A percentile compares a stretch with the other conserved stretches of the same genome.
Evolutionary conservation across 371 early-diverging fungal species (phyloP).

Genomic region (Syncephalastrum monosporum): DNA sequence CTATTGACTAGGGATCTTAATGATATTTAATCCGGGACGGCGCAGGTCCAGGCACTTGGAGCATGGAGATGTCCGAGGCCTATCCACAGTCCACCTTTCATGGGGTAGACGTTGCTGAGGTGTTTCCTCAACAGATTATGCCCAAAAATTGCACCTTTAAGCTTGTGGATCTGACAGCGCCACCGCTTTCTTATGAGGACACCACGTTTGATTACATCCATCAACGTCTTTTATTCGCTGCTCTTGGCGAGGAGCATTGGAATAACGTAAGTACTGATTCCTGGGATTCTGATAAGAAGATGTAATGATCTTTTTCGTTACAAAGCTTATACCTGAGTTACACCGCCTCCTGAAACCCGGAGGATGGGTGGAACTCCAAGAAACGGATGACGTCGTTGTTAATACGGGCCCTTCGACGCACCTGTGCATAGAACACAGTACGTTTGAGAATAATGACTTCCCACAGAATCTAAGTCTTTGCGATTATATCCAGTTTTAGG

Average conservation of each 20-base stretch:
- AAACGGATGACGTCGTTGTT: background rate
- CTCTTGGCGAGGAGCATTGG: background rate
- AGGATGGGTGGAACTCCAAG: constrained; percentile 2
- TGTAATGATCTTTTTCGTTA: background rate
- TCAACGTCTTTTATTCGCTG: constrained; percentile 24
- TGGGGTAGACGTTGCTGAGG: constrained; percentile 11
- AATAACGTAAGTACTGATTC: no score
- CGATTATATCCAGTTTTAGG: no score
- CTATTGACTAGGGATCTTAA: background rate
- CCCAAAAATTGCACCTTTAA: constrained; percentile 10
- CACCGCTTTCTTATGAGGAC: constrained; percentile 50
- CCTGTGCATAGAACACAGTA: no score
- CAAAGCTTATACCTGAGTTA: background rate
- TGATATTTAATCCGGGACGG: background rate
- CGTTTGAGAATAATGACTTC: no score
- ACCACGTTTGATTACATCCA: constrained; percentile 54
- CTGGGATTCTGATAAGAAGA: no score
- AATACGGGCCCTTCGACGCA: no score
- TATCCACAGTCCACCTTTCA: constrained; percentile 13
- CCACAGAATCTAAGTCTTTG: no score
- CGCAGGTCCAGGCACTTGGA: constrained; percentile 9
- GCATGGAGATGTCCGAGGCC: constrained; percentile 13
- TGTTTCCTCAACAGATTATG: constrained; percentile 13
- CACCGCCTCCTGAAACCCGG: background rate
- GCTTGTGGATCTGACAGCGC: constrained; percentile 3